phyloP scores from a whole-genome alignment of 1,139 yeast genomes.

The Blastobotrys aristatus region DNA sequence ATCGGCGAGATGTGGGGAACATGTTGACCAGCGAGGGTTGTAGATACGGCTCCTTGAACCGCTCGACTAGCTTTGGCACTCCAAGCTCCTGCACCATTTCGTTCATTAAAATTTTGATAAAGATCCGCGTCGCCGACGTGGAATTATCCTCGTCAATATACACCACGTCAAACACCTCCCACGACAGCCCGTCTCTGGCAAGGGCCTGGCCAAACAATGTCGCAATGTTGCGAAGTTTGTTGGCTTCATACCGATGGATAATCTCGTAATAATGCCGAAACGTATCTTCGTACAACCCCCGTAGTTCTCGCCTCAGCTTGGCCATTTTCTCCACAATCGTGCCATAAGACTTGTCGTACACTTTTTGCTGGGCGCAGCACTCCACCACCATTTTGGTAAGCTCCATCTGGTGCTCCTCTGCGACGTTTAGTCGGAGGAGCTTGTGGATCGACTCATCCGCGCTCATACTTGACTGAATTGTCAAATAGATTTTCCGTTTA shows the following conservation, averaged over 20 bases:
- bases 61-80: slow-evolving; percentile 44
- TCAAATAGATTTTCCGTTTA: slow-evolving; percentile 72
- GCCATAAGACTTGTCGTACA: slow-evolving; percentile 84
- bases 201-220: slow-evolving; percentile 83
- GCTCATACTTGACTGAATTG: slow-evolving; percentile 88
- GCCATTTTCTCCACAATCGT: slow-evolving; percentile 67
- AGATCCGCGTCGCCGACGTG: slow-evolving; percentile 74
- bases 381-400: slow-evolving; percentile 73
- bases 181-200: slow-evolving; percentile 63
- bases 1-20: slow-evolving; percentile 45
- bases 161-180: slow-evolving; percentile 52
- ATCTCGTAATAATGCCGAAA: slow-evolving; percentile 55
- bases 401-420: slow-evolving; percentile 35
- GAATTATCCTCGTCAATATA: slow-evolving; percentile 67
- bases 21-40: slow-evolving; percentile 31
- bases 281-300: slow-evolving; percentile 43
- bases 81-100: slow-evolving; percentile 81
- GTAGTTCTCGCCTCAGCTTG: slow-evolving; percentile 51
- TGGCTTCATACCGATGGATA: slow-evolving; percentile 65
- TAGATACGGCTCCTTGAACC: slow-evolving; percentile 45
- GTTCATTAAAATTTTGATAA: slow-evolving; percentile 73
- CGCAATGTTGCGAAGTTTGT: slow-evolving; percentile 73
- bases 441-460: slow-evolving; percentile 94
- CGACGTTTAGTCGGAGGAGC: slow-evolving; percentile 43
- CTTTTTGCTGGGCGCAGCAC: slow-evolving; percentile 82